Evolutionary conservation across 2,329 filamentous ascomycete species (phyloP), one percentile per base, ranked within the genome.

Genomic region (Basipetospora chlamydospora): DNA sequence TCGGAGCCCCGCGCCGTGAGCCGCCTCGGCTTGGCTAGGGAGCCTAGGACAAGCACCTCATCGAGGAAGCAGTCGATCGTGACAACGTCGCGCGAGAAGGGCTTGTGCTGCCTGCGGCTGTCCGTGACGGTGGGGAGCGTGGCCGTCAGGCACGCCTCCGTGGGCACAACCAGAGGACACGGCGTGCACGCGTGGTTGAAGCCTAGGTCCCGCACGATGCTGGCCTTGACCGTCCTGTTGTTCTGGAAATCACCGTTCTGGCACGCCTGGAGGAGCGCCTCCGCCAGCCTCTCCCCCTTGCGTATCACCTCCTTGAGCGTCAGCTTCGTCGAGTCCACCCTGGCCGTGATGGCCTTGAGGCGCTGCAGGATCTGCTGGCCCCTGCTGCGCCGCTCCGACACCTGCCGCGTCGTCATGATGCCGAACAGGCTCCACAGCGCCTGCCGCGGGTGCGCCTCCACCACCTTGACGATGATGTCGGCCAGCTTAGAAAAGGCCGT

Each of bases 341-440:
- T 32, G 15, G 26, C 25, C 20, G 33, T 26, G 11, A 26, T 35
- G 12, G 33, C 26, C 36, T 63, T 60, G 13, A 77, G 56, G 8
- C 60, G 59, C 35, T 63, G 56, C 4, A 78, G 49, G 37, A 79
- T 66, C 28, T 62, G 58, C 6, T 60, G 54, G 3, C 73, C 71
- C 1, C 71, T 60, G 11, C 54, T 53, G 42, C 63, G 65, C 40
- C 88, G 73, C 37, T 88, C 80, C 11, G 63, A 61, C 2, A 69
- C 66, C 42, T 85, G 77, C 22, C 70, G 81, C 0, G 84, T 83
- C 39, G 88, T 88, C 47, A 86, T 78, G 30, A 95, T 78, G 7
- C 87, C 84, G 37, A 96, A 72, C 25, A 98, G 61, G 48, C 80
- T 82, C 92, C 90, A 99, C 18, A 96, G 58, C 1, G 87, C 80